phyloP scores from a whole-genome alignment of 2,329 filamentous ascomycete genomes.

The Metarhizium rileyi region DNA sequence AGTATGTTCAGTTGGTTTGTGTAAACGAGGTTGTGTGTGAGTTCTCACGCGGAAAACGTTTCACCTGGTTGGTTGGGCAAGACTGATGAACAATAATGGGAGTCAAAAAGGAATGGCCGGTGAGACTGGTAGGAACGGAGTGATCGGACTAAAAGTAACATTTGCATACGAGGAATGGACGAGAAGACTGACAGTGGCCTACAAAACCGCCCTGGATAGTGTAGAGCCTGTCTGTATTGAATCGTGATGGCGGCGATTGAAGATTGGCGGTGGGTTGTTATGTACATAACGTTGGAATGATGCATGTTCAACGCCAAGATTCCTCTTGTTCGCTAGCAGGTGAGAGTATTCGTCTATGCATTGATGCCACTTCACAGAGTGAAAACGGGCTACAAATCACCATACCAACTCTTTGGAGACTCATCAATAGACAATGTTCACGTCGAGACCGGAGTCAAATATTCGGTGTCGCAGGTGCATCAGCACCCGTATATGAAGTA shows the following conservation, averaged over 20 bases:
- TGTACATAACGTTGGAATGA: conserved; percentile 10
- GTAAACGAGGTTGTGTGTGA: background rate
- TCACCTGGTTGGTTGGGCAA: background rate
- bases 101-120: background rate
- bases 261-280: background rate
- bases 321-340: background rate
- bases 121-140: background rate
- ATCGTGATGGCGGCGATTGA: background rate
- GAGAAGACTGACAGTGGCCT: background rate
- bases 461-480: background rate
- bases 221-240: conserved; percentile 1
- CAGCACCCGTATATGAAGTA: background rate
- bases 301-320: conserved; percentile 2
- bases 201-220: background rate
- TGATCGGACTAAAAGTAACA: background rate
- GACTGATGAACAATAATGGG: background rate
- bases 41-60: background rate
- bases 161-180: background rate
- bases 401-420: background rate
- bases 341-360: background rate
- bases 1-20: background rate
- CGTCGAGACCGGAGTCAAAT: background rate
- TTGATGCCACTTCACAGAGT: background rate
- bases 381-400: background rate
- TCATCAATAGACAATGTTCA: background rate